Base-by-base conservation (phyloP, 108 stramenopile genomes). In the Skeletonema grethae region DNA sequence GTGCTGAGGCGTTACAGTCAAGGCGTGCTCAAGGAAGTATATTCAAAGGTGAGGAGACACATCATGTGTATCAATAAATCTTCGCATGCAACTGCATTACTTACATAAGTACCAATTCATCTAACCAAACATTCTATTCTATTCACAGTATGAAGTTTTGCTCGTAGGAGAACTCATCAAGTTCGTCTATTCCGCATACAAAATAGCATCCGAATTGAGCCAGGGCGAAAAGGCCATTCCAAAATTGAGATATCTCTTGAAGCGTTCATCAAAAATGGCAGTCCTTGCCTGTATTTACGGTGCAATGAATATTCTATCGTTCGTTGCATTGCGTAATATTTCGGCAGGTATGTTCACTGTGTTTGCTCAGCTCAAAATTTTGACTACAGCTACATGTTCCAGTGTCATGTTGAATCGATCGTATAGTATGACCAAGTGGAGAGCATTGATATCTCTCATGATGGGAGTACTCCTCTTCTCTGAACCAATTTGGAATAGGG, bases 321-420 rank as follows among this genome's bases (percentile, higher is more conserved):
- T 94, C 75, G 82, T 97, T 28, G 83, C 95, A 0, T 61, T 98
- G 9, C 79, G 90, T 13, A 94, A 94, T 60, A 93, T 97, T 65
- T 90, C 87, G 10, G 97, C 97, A n/a, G 92, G 92, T 5, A 89
- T 91, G 65, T 97, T 97, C 65, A 96, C 94, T 28, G 82, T 93
- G 36, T 93, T 87, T 70, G 90, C 92, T 2, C 96, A 98, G 60
- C 88, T 92, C 75, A 98, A 98, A 65, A 95, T 98, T 56, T 77
- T 98, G 75, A 91, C 95, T 22, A 98, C 97, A 3, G 97, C 96
- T n/a, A 72, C 82, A 7, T 96, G 87, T 79, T 97, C 96, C 10
- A 84, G 86, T 16, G 13, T 96, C 12, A 80, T 98, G 46, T 69
- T 98, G 63, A 36, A 73, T 32, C 84, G 88, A 25, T 70, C 75